phyloP scores from a whole-genome alignment of 306 rosid species.

The Corylus avellana region DNA sequence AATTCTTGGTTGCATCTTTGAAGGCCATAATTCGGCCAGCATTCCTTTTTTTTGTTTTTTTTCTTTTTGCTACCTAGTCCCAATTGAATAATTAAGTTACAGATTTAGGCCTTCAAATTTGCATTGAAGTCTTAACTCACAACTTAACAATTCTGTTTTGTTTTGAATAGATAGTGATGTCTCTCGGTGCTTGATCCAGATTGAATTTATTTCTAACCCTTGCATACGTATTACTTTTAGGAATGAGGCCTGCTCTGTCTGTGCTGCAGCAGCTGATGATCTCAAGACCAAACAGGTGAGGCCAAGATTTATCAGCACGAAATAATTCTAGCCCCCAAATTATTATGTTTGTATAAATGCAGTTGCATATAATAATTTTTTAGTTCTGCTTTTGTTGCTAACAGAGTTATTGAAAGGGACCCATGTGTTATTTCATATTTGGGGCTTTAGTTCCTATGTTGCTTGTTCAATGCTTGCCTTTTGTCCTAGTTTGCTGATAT shows the following conservation, averaged over 20 bases:
- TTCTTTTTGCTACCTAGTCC: conserved; percentile 11
- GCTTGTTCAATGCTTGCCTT: background rate
- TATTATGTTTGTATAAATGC: background rate
- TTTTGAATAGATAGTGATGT: background rate
- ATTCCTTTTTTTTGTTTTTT: background rate
- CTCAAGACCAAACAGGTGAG: conserved; percentile 66
- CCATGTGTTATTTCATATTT: background rate
- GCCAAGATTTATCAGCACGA: conserved; percentile 7
- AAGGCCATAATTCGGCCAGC: background rate
- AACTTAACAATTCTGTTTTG: background rate
- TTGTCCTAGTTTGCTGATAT: background rate
- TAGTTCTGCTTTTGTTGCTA: background rate
- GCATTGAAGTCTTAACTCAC: conserved; percentile 3
- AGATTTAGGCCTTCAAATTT: conserved; percentile 12
- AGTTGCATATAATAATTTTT: background rate
- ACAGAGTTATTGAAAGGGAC: background rate
- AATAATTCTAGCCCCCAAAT: background rate
- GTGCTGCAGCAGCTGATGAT: conserved; percentile 50
- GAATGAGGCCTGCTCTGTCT: conserved; percentile 46
- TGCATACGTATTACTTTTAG: conserved; percentile 39
- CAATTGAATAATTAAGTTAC: conserved; percentile 5
- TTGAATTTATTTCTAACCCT: conserved; percentile 30
- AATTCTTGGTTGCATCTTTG: background rate
- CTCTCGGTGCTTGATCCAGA: background rate
- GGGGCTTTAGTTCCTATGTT: background rate